A percentile compares a stretch with the other conserved stretches of the same genome.
Conservation (phyloP, 176 grass and related monocot species). For the Carex parvula region DNA sequence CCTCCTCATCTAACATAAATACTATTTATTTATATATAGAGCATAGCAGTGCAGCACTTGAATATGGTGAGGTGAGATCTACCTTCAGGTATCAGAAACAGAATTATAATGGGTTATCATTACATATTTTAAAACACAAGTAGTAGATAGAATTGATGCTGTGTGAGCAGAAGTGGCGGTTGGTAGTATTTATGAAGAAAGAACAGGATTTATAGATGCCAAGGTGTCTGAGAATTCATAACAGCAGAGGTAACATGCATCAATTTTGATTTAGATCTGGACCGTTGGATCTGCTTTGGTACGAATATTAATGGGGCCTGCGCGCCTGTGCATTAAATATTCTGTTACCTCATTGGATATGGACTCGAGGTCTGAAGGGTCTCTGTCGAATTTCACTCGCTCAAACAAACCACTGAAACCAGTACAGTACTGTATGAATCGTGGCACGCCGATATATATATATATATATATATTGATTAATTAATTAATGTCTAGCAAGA, state of each 20-base stretch:
- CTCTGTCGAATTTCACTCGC: background rate
- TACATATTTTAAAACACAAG: too few relatives aligned
- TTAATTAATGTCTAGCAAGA: too few relatives aligned
- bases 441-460: background rate
- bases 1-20: too few relatives aligned
- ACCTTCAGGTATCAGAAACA: background rate
- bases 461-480: too few relatives aligned
- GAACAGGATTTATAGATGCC: background rate
- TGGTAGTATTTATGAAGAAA: background rate
- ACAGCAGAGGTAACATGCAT: too few relatives aligned
- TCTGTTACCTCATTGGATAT: too few relatives aligned
- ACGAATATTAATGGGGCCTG: too few relatives aligned
- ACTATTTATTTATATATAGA: too few relatives aligned
- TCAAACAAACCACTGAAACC: background rate
- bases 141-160: background rate
- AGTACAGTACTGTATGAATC: background rate
- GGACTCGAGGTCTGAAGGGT: background rate
- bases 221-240: background rate
- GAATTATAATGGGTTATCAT: too few relatives aligned
- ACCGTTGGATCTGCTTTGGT: too few relatives aligned
- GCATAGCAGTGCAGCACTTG: background rate
- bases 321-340: too few relatives aligned
- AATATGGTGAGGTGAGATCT: background rate
- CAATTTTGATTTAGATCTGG: too few relatives aligned
- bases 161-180: background rate